phyloP scores from a whole-genome alignment of 2,329 filamentous ascomycete species.

The Colletotrichum agaves region DNA sequence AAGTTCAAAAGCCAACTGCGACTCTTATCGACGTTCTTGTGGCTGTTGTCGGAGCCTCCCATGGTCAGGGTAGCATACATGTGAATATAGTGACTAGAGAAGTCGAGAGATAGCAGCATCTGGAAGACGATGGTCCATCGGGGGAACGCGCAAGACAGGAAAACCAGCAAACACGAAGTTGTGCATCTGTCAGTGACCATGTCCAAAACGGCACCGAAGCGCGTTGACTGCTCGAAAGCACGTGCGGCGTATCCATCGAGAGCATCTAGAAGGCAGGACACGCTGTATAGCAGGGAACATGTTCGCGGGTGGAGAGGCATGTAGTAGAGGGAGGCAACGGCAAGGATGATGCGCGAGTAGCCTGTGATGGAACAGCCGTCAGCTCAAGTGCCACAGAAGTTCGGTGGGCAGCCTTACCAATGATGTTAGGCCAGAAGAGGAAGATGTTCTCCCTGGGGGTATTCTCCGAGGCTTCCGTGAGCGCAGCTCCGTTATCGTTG shows the following conservation, averaged over 20 bases:
- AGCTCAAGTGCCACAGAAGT: background rate
- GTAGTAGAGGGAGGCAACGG: conserved; percentile 94
- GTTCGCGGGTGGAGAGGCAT: conserved; percentile 99
- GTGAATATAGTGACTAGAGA: conserved; percentile 98
- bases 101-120: conserved; percentile 88
- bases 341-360: conserved; percentile 81
- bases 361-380: conserved; percentile 57
- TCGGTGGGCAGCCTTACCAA: conserved; percentile 64
- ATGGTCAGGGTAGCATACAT: conserved; percentile 97
- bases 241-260: conserved; percentile 91
- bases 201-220: conserved; percentile 95
- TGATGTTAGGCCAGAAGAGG: conserved; percentile 83
- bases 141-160: conserved; percentile 93
- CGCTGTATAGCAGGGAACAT: conserved; percentile 88
- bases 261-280: conserved; percentile 95
- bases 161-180: conserved; percentile 93
- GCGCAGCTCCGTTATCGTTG: conserved; percentile 55
- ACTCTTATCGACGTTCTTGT: conserved; percentile 93
- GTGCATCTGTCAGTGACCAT: conserved; percentile 99
- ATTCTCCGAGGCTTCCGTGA: conserved; percentile 48
- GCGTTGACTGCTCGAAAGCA: conserved; percentile 87
- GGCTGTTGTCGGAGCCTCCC: conserved; percentile 81
- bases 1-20: conserved; percentile 90
- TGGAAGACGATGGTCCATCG: conserved; percentile 96
- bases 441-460: conserved; percentile 77